Evolutionary conservation across 2,329 filamentous ascomycete species (phyloP), one percentile per base, ranked within the genome.

Genomic region (Sporothrix schenckii): DNA sequence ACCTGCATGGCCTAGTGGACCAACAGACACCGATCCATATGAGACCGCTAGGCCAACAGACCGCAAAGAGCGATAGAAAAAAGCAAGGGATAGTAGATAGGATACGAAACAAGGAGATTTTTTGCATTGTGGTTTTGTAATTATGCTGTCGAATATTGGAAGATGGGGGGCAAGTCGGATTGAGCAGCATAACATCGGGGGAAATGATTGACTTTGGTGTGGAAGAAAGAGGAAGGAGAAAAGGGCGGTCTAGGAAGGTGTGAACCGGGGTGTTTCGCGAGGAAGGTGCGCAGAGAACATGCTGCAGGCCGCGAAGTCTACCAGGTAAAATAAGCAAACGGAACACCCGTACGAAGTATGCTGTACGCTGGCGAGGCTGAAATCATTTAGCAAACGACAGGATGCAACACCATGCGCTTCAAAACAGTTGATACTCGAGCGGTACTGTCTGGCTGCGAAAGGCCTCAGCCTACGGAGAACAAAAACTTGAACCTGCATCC

Each of bases 231-330:
- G 44, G 61, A 50, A 66, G 41, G 60, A 49, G 24, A 24, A 66
- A 66, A 66, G n/a, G 44, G 61, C 44, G 44, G 61, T 66, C 61
- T 50, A 49, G 16, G 47, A 52, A 34, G 10, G 47, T 50, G 27
- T 27, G 44, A 24, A 14, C 47, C 16, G 50, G 44, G 13, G n/a
- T 63, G 21, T 47, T 34, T 34, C 34, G 14, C 39, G 13, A 41
- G 30, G 58, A 63, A 47, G 58, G 58, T 34, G n/a, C 54, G 54
- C 39, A n/a, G 19, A 34, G 53, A 34, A 27, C 9, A 34, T 3
- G n/a, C 24, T 16, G 13, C 21, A 63, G 39, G 34, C n/a, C 4
- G 21, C n/a, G 10, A 47, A 19, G 1, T 27, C 11, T 3, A 61
- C 10, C 13, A 21, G 4, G 7, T 13, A 24, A n/a, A 21, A 61